These are phyloP conservation scores for Sclerotinia glacialis DNA, from an alignment of 2,329 filamentous ascomycete genomes.

Conservation along the genomic window DNA sequence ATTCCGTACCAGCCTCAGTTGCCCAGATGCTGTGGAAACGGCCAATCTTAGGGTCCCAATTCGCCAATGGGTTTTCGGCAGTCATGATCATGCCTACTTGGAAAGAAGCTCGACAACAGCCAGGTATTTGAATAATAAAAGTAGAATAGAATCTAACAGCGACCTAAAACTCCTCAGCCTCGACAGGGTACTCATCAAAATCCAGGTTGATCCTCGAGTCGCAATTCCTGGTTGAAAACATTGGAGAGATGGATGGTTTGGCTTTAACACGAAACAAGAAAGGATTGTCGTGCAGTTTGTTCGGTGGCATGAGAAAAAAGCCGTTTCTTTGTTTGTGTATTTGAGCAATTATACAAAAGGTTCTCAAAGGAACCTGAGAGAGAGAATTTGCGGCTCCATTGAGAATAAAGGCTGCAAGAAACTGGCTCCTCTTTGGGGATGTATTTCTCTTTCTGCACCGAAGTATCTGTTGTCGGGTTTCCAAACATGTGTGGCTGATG, in stretches of 20 bases:
- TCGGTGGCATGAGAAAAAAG: too few species aligned
- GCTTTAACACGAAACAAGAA: neutral
- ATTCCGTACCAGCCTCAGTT: neutral
- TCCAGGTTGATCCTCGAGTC: too few species aligned
- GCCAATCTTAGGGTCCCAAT: slow-evolving; percentile 3
- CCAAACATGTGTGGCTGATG: too few species aligned
- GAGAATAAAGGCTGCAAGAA: neutral
- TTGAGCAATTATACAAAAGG: neutral
- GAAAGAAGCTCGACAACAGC: neutral
- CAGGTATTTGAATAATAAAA: neutral
- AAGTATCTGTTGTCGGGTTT: too few species aligned
- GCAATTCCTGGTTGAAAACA: neutral
- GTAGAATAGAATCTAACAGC: neutral
- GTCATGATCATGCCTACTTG: neutral
- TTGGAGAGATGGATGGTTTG: neutral
- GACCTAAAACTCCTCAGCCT: neutral
- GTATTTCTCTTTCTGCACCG: neutral
- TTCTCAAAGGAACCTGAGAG: too few species aligned
- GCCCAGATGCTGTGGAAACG: slow-evolving; percentile 14
- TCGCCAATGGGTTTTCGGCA: neutral
- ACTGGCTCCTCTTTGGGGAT: neutral
- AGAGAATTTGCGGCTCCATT: neutral
- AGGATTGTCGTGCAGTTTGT: neutral
- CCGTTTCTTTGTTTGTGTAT: neutral
- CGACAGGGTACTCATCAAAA: too few species aligned